phyloP scores from a whole-genome alignment of 78 protist species.

The Guillardia theta region DNA sequence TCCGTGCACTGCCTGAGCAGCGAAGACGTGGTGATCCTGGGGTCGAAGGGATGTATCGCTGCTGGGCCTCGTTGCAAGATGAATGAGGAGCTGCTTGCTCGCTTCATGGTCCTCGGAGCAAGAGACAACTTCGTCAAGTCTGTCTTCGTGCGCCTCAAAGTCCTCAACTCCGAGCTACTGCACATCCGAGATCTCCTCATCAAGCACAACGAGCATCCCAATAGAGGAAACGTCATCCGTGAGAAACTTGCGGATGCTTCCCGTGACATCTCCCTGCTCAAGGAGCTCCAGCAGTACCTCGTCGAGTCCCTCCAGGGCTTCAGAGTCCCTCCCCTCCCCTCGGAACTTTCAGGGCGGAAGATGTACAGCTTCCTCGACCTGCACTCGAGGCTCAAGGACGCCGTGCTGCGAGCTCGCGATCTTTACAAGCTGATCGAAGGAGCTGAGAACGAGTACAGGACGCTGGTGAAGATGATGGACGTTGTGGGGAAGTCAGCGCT shows the following conservation, averaged over 20 bases:
- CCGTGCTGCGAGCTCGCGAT: not conserved
- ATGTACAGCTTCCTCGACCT: slow-evolving; percentile 7
- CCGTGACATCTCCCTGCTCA: not conserved
- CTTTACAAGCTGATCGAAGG: not conserved
- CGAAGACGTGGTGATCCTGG: not conserved
- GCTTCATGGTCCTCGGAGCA: not conserved
- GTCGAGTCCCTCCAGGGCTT: not conserved
- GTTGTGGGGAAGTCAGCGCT: not conserved
- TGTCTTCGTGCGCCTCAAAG: not conserved
- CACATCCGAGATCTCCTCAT: not conserved
- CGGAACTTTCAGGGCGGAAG: not conserved
- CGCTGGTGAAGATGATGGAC: slow-evolving; percentile 13
- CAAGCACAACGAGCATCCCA: not conserved
- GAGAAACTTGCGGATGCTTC: not conserved
- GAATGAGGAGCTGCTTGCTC: not conserved
- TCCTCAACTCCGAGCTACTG: not conserved
- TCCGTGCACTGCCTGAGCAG: not conserved
- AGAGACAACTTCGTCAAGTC: not conserved
- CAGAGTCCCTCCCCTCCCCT: not conserved
- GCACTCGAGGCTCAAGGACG: not conserved
- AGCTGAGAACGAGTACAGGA: not conserved
- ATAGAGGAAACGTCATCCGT: not conserved
- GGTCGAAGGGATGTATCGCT: not conserved
- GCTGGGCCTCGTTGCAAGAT: not conserved
- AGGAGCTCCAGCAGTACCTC: not conserved